Conservation (phyloP, 2,329 filamentous ascomycete species). For the Thelonectria discophora region DNA sequence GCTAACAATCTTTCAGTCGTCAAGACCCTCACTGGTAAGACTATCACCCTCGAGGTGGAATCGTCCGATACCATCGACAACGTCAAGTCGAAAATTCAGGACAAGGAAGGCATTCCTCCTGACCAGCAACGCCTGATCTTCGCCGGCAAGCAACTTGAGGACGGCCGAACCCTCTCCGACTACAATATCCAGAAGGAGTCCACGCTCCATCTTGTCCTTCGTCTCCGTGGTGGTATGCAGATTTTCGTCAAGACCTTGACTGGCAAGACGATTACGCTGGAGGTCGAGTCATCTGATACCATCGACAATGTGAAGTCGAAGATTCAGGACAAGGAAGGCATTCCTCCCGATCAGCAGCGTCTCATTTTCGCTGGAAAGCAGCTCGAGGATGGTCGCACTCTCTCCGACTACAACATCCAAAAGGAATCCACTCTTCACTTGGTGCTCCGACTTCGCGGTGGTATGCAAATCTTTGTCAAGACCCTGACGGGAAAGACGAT, state of each 20-base stretch:
- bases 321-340: constrained; percentile 93
- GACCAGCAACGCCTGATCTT: constrained; percentile 97
- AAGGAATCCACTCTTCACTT: constrained; percentile 86
- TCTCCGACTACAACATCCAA: constrained; percentile 97
- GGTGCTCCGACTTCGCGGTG: constrained; percentile 82
- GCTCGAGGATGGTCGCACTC: constrained; percentile 88
- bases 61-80: constrained; percentile 94
- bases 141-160: constrained; percentile 94
- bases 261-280: constrained; percentile 93
- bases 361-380: constrained; percentile 95
- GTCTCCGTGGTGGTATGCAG: constrained; percentile 89
- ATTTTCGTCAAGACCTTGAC: constrained; percentile 89
- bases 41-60: constrained; percentile 90
- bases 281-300: constrained; percentile 88
- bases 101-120: constrained; percentile 96
- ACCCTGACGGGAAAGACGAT: constrained; percentile 95
- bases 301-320: constrained; percentile 96
- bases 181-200: constrained; percentile 98
- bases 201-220: constrained; percentile 85
- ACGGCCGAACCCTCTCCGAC: constrained; percentile 87
- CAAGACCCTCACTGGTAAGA: constrained; percentile 91
- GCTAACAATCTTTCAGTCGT: constrained; percentile 58
- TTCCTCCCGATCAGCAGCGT: constrained; percentile 93
- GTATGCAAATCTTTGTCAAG: constrained; percentile 82
- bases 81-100: constrained; percentile 96